Percentiles rank a stretch among this genome's conserved stretches.
phyloP scores from a whole-genome alignment of 2,329 filamentous ascomycete species.

The Cryoendolithus antarcticus region DNA sequence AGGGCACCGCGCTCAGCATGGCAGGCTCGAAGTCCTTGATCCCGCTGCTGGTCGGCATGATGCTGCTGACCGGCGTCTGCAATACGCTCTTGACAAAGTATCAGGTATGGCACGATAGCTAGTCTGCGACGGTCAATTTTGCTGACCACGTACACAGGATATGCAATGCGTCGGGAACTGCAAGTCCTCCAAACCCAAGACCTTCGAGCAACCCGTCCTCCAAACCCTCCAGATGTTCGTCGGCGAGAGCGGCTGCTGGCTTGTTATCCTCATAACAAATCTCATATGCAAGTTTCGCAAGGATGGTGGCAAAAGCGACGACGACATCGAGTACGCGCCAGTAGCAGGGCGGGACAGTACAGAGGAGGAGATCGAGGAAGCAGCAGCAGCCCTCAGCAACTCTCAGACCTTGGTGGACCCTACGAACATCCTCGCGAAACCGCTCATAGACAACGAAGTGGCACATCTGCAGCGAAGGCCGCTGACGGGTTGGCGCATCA shows the following conservation, averaged over 20 bases:
- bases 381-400: constrained; percentile 22
- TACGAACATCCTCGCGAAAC: constrained; percentile 36
- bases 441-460: constrained; percentile 34
- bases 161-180: constrained; percentile 95
- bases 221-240: constrained; percentile 98
- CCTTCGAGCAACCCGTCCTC: constrained; percentile 89
- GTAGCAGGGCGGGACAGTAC: constrained; percentile 18
- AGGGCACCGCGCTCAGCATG: too few species aligned
- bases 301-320: constrained; percentile 9
- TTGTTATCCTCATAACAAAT: constrained; percentile 63
- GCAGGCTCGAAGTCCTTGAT: too few species aligned
- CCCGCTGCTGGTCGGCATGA: constrained; percentile 84
- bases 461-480: constrained; percentile 37
- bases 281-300: constrained; percentile 43
- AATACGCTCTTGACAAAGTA: constrained; percentile 97
- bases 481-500: constrained; percentile 57
- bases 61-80: constrained; percentile 90
- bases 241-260: constrained; percentile 91
- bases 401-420: constrained; percentile 25
- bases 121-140: too few species aligned
- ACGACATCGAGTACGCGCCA: constrained; percentile 18
- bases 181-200: constrained; percentile 53
- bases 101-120: constrained; percentile 63
- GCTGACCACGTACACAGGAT: constrained; percentile 45
- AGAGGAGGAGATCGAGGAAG: constrained; percentile 22